phyloP scores from a whole-genome alignment of 1,139 yeast species.

The Candida sp. region DNA sequence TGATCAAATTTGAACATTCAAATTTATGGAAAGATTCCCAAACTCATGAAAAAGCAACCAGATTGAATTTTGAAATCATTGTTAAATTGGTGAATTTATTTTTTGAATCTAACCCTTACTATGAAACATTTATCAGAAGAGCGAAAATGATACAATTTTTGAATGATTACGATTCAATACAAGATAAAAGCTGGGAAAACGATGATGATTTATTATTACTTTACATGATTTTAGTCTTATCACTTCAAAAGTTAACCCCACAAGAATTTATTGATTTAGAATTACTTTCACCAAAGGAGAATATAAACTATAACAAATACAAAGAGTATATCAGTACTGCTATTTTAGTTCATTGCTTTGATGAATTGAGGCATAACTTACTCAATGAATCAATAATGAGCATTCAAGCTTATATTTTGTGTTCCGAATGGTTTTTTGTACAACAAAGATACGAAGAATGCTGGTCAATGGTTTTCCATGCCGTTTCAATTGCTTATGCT shows the following conservation, averaged over 20 bases:
- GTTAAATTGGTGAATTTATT: slow-evolving; percentile 28
- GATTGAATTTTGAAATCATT: slow-evolving; percentile 21
- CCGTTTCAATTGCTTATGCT: slow-evolving; percentile 48
- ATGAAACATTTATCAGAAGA: slow-evolving; percentile 30
- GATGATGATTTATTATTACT: slow-evolving; percentile 48
- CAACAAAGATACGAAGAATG: slow-evolving; percentile 49
- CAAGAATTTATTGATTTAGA: slow-evolving; percentile 26
- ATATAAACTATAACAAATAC: slow-evolving; percentile 22
- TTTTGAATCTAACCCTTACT: slow-evolving; percentile 27
- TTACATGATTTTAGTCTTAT: slow-evolving; percentile 40
- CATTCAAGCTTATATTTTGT: slow-evolving; percentile 46
- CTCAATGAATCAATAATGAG: slow-evolving; percentile 45
- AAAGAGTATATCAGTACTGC: slow-evolving; percentile 26
- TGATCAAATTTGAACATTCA: slow-evolving; percentile 20
- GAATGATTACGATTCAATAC: slow-evolving; percentile 21
- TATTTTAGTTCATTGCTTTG: slow-evolving; percentile 32
- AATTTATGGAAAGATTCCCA: slow-evolving; percentile 20
- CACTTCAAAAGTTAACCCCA: slow-evolving; percentile 38
- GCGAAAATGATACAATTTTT: slow-evolving; percentile 25
- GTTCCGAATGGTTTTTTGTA: slow-evolving; percentile 48
- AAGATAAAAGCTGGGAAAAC: slow-evolving; percentile 43
- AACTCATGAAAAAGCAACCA: slow-evolving; percentile 14
- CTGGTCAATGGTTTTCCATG: slow-evolving; percentile 47
- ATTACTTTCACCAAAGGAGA: slow-evolving; percentile 13
- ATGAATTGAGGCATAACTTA: slow-evolving; percentile 43